Base-by-base conservation (phyloP, 148 eudicot genomes). In the Cornus suecica region DNA sequence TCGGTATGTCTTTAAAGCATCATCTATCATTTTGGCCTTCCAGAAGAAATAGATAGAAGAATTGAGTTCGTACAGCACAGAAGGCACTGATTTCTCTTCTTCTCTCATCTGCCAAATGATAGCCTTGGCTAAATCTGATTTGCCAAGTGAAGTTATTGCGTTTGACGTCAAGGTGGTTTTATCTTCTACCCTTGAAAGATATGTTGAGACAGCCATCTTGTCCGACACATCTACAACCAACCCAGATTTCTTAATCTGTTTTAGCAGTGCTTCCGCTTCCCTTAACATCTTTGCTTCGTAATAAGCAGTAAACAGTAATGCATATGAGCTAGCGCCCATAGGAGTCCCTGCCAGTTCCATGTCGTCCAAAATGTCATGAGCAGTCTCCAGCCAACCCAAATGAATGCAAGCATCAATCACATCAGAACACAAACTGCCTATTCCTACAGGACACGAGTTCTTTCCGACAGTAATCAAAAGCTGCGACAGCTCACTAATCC, bases 321-420 rank as follows among this genome's bases (percentile, higher is more conserved):
- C 74, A 83, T 95, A 91, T 26, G 86, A 82, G 48, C 70, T 25
- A 42, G 68, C 14, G 13, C 78, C 87, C 62, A 85, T 25, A 8
- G 80, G 62, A 51, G 78, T 28, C 20, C 87, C 86, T 70, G 86
- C 86, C 42, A 69, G 71, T 60, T 85, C 87, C 84, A 92, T 82
- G 77, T 95, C 99, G 71, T 95, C 99, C 78, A 95, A 51, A 71
- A 92, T 91, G 76, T 95, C 97, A 82, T 95, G 99, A 42, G 97
- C 97, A 66, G 85, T 92, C 77, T 95, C 94, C 48, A 95, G 79
- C 97, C 91, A 95, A 20, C 97, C 97, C 83, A 84, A 56, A 79
- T 75, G 72, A 72, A 95, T 81, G 74, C 92, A 92, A 58, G 97
- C 89, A 75, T 83, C 88, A 80, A 92, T 79, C 11, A 89, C 91